These are phyloP conservation scores for Zymoseptoria crescenta DNA, from an alignment of 2,329 filamentous ascomycete species.

Conservation along the genomic window DNA sequence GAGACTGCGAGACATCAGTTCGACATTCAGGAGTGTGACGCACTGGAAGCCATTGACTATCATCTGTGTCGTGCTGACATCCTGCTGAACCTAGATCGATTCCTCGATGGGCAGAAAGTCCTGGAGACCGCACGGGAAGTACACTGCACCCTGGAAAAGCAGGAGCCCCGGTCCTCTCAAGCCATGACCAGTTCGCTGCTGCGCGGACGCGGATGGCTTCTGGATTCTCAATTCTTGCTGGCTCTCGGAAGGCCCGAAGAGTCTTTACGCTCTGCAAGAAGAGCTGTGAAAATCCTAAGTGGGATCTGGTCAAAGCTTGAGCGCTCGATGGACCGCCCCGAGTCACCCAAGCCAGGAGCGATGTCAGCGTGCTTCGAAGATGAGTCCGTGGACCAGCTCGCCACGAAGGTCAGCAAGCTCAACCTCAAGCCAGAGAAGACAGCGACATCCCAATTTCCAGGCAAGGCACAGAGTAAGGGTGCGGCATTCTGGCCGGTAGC, in stretches of 20 bases:
- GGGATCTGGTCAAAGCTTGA: slow-evolving; percentile 23
- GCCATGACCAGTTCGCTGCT: slow-evolving; percentile 18
- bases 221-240: slow-evolving; percentile 19
- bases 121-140: slow-evolving; percentile 14
- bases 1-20: slow-evolving; percentile 49
- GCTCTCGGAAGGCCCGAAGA: slow-evolving; percentile 11
- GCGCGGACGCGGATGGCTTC: slow-evolving; percentile 23
- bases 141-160: slow-evolving; percentile 11
- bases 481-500: slow-evolving; percentile 75
- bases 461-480: slow-evolving; percentile 39
- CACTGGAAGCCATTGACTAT: slow-evolving; percentile 40
- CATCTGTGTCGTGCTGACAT: slow-evolving; percentile 18
- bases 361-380: neutral
- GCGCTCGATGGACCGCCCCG: neutral
- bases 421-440: slow-evolving; percentile 30
- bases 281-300: slow-evolving; percentile 21
- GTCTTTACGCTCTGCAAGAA: slow-evolving; percentile 24
- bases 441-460: neutral
- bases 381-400: slow-evolving; percentile 11
- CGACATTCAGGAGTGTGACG: slow-evolving; percentile 33
- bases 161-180: slow-evolving; percentile 13
- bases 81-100: slow-evolving; percentile 15
- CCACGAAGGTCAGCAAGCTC: slow-evolving; percentile 27
- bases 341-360: slow-evolving; percentile 17
- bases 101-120: slow-evolving; percentile 10